These are phyloP conservation scores for Malassezia sympodialis DNA, from an alignment of 1,284 basidiomycete species.

Conservation along the genomic window DNA sequence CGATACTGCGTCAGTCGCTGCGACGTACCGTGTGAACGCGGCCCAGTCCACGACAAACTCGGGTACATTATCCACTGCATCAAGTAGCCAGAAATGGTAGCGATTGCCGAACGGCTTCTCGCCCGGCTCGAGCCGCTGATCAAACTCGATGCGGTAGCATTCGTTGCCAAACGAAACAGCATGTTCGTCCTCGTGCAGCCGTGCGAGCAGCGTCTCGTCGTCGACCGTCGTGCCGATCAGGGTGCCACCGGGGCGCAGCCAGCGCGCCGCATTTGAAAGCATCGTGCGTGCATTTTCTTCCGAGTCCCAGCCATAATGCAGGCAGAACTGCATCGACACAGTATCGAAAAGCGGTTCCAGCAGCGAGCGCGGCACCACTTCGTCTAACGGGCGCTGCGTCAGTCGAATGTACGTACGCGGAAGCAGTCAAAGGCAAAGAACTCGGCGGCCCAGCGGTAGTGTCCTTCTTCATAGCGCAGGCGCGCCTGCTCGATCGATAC, in stretches of 20 bases:
- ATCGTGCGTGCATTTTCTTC: slow-evolving; percentile 75
- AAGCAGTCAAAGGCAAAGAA: slow-evolving; percentile 89
- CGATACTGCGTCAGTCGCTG: slow-evolving; percentile 54
- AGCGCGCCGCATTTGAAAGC: slow-evolving; percentile 77
- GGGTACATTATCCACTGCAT: slow-evolving; percentile 83
- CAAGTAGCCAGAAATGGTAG: slow-evolving; percentile 84
- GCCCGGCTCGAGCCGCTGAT: slow-evolving; percentile 50
- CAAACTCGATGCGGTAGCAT: slow-evolving; percentile 79
- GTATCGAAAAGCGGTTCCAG: slow-evolving; percentile 66
- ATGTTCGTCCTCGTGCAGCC: slow-evolving; percentile 49
- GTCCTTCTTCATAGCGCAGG: slow-evolving; percentile 56
- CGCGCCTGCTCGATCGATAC: slow-evolving; percentile 84
- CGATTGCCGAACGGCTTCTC: slow-evolving; percentile 66
- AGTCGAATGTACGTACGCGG: slow-evolving; percentile 49
- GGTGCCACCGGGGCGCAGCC: slow-evolving; percentile 69
- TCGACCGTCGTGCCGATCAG: slow-evolving; percentile 87
- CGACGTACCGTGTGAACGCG: slow-evolving; percentile 68
- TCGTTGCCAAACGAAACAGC: slow-evolving; percentile 70
- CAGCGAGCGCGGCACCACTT: slow-evolving; percentile 60
- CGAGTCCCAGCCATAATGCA: slow-evolving; percentile 97
- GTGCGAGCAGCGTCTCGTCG: slow-evolving; percentile 65
- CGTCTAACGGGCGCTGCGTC: slow-evolving; percentile 57
- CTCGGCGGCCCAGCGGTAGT: slow-evolving; percentile 58
- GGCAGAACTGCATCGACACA: slow-evolving; percentile 96
- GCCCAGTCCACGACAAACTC: slow-evolving; percentile 95